phyloP scores from a whole-genome alignment of 768 basidiomycete species.

The Pisolithus sp. region DNA sequence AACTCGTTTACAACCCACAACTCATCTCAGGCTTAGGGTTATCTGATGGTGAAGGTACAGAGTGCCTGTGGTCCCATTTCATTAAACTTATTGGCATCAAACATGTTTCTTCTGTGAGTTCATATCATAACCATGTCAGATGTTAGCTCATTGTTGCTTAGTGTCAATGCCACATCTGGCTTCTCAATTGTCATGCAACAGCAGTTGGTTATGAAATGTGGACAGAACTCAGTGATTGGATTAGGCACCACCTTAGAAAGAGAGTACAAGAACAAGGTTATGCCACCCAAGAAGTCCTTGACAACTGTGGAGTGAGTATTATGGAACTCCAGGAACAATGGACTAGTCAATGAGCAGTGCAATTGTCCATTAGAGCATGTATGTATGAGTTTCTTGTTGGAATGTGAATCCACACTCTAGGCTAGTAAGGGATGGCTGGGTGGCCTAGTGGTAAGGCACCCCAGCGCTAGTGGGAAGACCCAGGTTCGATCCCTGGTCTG shows the following conservation, averaged over 20 bases:
- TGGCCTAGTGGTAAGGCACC: too few species aligned
- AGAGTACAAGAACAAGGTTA: constrained; percentile 11
- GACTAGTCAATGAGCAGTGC: not conserved
- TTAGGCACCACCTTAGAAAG: constrained; percentile 14
- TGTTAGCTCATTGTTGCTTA: not conserved
- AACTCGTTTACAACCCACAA: too few species aligned
- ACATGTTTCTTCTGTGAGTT: constrained; percentile 27
- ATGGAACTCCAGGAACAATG: not conserved
- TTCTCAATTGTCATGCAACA: constrained; percentile 28
- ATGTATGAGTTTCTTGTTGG: constrained; percentile 6
- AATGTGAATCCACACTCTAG: too few species aligned
- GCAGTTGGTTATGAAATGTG: constrained; percentile 21
- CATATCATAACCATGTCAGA: not conserved
- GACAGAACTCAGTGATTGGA: constrained; percentile 30
- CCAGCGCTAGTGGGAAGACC: too few species aligned
- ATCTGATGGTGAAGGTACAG: too few species aligned
- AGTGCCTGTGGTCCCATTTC: constrained; percentile 27
- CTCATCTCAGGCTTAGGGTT: too few species aligned
- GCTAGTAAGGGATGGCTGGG: too few species aligned
- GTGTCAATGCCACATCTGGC: constrained; percentile 25
- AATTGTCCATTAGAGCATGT: constrained; percentile 5
- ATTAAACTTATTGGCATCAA: constrained; percentile 32
- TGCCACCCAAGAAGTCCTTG: not conserved
- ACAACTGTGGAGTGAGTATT: not conserved
- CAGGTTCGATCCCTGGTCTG: too few species aligned